These are phyloP conservation scores for Solanum corneliomulleri DNA, from an alignment of 257 asterid species.

Conservation along the genomic window DNA sequence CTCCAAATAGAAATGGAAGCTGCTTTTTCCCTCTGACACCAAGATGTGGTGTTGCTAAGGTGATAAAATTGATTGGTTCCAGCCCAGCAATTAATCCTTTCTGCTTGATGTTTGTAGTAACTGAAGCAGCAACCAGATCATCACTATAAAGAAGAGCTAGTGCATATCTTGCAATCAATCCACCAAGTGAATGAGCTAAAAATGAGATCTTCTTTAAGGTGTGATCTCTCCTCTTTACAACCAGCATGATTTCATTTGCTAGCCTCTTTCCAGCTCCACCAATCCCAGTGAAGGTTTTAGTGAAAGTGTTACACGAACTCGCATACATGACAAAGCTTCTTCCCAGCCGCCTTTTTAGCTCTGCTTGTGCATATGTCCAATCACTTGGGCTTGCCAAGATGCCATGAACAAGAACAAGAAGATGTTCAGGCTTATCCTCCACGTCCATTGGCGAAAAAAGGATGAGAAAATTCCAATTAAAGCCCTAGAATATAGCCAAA, in stretches of 20 bases:
- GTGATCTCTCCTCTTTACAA: slow-evolving; percentile 49
- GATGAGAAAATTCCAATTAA: not conserved
- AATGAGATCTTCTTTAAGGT: slow-evolving; percentile 70
- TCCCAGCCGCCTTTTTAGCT: slow-evolving; percentile 69
- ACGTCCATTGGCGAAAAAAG: slow-evolving; percentile 14
- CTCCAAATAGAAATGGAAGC: slow-evolving; percentile 90
- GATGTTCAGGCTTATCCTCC: slow-evolving; percentile 78
- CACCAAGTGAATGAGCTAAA: slow-evolving; percentile 97
- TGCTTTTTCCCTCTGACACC: slow-evolving; percentile 94
- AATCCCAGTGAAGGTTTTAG: slow-evolving; percentile 84
- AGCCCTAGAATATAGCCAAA: not conserved
- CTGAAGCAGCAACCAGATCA: slow-evolving; percentile 2
- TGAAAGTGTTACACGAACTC: slow-evolving; percentile 74
- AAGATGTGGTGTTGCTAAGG: slow-evolving; percentile 97
- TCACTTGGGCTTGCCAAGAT: slow-evolving; percentile 87
- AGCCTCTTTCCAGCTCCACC: slow-evolving; percentile 84
- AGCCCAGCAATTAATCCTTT: slow-evolving; percentile 67
- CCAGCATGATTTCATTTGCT: slow-evolving; percentile 77
- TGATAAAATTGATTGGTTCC: slow-evolving; percentile 80
- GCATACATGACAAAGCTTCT: slow-evolving; percentile 58
- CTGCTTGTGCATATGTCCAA: slow-evolving; percentile 80
- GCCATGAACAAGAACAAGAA: slow-evolving; percentile 96
- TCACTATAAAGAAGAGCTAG: slow-evolving; percentile 51
- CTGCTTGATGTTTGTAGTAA: slow-evolving; percentile 10
- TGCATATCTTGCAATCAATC: slow-evolving; percentile 87